Percentiles rank a stretch among this genome's conserved stretches.
Evolutionary conservation across 371 early-diverging fungal genomes (phyloP).

Genomic region (Syncephalastrum racemosum): DNA sequence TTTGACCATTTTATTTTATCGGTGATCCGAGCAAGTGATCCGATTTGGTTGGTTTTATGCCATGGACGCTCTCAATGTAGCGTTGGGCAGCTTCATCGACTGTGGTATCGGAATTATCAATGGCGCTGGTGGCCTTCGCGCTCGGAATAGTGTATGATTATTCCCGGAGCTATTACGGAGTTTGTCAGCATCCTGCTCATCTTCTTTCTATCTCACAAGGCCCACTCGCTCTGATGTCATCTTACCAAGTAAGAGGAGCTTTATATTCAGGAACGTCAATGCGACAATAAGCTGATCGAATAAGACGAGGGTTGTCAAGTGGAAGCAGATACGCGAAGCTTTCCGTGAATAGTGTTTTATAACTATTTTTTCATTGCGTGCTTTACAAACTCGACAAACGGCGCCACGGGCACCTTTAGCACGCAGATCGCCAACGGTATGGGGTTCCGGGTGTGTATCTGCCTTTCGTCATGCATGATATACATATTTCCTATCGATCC

Average conservation of each 20-base stretch:
- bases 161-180: conserved; percentile 11
- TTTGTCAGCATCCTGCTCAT: conserved; percentile 11
- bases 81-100: conserved; percentile 15
- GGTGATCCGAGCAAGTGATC: conserved; percentile 24
- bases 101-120: conserved; percentile 11
- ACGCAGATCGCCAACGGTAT: conserved; percentile 30
- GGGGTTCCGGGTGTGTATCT: conserved; percentile 29
- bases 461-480: too few relatives aligned
- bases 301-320: conserved; percentile 18
- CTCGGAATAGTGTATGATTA: conserved; percentile 29
- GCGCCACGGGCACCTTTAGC: conserved; percentile 31
- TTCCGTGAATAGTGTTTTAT: conserved; percentile 19
- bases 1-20: conserved; percentile 3
- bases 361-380: conserved; percentile 21
- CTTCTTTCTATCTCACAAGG: conserved; percentile 16
- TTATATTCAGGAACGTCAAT: conserved; percentile 18
- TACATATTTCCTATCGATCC: too few relatives aligned
- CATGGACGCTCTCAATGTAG: conserved; percentile 13
- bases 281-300: conserved; percentile 20
- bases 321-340: conserved; percentile 24
- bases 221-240: conserved; percentile 6
- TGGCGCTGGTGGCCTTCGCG: too few relatives aligned
- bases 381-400: conserved; percentile 32
- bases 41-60: conserved; percentile 22
- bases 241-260: conserved; percentile 15